Percentiles rank a stretch among this genome's conserved stretches.
These are phyloP conservation scores for Prunus mira DNA, from an alignment of 306 rosid genomes.

Conservation along the genomic window DNA sequence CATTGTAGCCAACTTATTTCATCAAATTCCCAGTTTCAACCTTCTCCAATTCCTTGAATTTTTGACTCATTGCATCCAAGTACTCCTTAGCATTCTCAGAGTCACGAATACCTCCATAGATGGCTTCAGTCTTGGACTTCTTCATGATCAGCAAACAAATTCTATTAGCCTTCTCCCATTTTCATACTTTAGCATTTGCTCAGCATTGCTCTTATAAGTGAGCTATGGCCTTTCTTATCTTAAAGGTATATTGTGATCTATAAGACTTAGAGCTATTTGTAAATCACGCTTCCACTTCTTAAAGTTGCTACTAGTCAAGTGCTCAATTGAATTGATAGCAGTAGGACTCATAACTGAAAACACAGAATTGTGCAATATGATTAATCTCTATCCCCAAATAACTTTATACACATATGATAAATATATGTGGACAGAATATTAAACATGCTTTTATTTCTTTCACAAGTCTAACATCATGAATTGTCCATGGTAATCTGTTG, in stretches of 20 bases:
- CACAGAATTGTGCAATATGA: too few relatives aligned
- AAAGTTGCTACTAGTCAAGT: neutral
- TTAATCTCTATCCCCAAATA: too few relatives aligned
- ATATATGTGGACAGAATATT: too few relatives aligned
- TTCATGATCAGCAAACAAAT: neutral
- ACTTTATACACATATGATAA: too few relatives aligned
- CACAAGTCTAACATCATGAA: too few relatives aligned
- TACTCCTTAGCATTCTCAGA: neutral
- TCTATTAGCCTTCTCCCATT: neutral
- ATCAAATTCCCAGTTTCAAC: neutral
- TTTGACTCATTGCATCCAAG: neutral
- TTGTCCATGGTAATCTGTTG: too few relatives aligned
- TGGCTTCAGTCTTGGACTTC: neutral
- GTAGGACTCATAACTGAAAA: too few relatives aligned
- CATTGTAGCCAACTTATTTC: neutral
- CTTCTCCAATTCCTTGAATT: slow-evolving; percentile 9
- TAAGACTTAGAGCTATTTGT: neutral
- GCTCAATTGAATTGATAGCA: neutral
- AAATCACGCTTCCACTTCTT: neutral
- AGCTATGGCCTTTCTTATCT: neutral
- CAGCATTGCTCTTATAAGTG: neutral
- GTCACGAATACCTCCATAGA: neutral
- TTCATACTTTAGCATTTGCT: neutral
- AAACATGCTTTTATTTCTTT: too few relatives aligned
- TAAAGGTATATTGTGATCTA: neutral